Base-by-base conservation (phyloP, 2,329 filamentous ascomycete genomes). In the Setomelanomma holmii region DNA sequence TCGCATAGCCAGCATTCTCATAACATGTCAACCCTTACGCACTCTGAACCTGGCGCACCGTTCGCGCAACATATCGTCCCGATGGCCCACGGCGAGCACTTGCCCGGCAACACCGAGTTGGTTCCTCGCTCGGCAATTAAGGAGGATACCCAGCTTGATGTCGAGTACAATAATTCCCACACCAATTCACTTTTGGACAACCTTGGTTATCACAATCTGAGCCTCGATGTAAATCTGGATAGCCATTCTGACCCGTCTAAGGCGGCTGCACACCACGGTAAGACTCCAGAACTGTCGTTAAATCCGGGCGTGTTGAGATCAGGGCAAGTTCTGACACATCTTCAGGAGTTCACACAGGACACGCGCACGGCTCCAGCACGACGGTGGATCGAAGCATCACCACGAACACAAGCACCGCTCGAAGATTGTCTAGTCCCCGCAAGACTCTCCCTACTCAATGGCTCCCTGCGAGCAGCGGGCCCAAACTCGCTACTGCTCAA, bases 371-470 rank as follows among this genome's bases (percentile, higher is more conserved):
- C 7, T 55, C 45, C 12, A 55, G 27, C 19, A 36, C 21, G 3
- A 24, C 49, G 6, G 55, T 47, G 8, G 23, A 45, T 7, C 35
- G 27, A 16, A 27, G 50, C 6, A 27, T 42, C 4, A 51, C 50
- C 7, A 51, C 48, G 1, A 52, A 58, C 17, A 34, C 30, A 1
- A 56, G 53, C 2, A 57, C 57, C 5, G 22, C 48, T 20, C 61
- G 41, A 34, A 48, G n/a, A 10, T 36, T 49, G 5, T 44, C 47
- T 1, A 71, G 63, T 23, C 56, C 64, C 1, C 67, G 68, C 20
- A 71, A 70, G 49, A 46, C 69, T 1, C 58, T 71, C 16, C 68
- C 70, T 22, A 24, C 61, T 2, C 63, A 68, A 12, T 70, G 68
- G 68, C 46, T 58, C 11, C 41, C 53, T 20, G 50, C 45, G 27